Conservation (phyloP, 805 yeast species). For the Cephaloascus albidus region DNA sequence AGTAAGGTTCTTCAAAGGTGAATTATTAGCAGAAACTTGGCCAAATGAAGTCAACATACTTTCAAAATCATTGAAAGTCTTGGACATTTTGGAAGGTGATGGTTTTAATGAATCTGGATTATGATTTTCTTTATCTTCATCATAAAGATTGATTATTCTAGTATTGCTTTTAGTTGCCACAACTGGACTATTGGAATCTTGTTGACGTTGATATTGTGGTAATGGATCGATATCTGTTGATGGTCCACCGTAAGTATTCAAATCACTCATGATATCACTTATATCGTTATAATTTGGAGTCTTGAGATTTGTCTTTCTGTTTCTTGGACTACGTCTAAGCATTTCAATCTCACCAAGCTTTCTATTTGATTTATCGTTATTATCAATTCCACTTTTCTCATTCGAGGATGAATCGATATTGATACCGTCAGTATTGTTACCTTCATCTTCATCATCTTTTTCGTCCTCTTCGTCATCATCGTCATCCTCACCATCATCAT, state of each 20-base stretch:
- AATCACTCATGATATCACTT: constrained; percentile 29
- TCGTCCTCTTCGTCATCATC: background rate
- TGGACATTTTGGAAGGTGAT: constrained; percentile 17
- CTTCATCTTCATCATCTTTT: background rate
- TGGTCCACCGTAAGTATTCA: constrained; percentile 31
- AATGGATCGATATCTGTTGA: constrained; percentile 34
- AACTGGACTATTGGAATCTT: constrained; percentile 8
- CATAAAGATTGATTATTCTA: constrained; percentile 42
- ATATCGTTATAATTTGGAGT: constrained; percentile 24
- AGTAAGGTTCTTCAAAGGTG: constrained; percentile 17
- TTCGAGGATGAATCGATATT: too few relatives aligned
- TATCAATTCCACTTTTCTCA: too few relatives aligned
- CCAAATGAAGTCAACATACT: constrained; percentile 13
- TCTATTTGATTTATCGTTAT: background rate
- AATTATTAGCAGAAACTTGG: constrained; percentile 16
- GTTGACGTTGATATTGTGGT: constrained; percentile 16
- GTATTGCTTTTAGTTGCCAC: constrained; percentile 45
- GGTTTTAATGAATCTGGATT: constrained; percentile 25
- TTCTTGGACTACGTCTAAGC: background rate
- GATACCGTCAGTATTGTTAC: background rate
- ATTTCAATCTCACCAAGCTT: too few relatives aligned
- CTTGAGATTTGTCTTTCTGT: background rate
- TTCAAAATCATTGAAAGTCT: constrained; percentile 31
- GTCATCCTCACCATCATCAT: constrained; percentile 9
- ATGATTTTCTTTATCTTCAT: constrained; percentile 22